phyloP scores from a whole-genome alignment of 2,329 filamentous ascomycete species.

The Aspergillus phoenicis region DNA sequence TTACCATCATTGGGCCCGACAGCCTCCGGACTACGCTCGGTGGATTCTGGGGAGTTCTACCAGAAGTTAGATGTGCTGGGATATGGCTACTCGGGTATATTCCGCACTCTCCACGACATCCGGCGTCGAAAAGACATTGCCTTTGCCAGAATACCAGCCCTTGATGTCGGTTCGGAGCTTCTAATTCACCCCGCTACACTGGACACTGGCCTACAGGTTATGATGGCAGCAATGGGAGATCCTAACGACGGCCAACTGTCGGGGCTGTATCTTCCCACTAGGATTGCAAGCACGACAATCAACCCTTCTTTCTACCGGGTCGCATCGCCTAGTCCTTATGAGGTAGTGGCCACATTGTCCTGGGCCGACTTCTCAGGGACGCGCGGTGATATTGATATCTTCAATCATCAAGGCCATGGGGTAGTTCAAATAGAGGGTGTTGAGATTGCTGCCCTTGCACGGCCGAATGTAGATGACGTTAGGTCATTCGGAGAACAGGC shows the following conservation, averaged over 20 bases:
- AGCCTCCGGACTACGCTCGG: neutral
- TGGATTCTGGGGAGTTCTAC: conserved; percentile 9
- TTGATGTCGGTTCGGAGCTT: neutral
- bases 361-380: neutral
- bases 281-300: conserved; percentile 14
- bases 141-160: neutral
- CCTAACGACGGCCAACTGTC: conserved; percentile 20
- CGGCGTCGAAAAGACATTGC: conserved; percentile 1
- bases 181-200: conserved; percentile 22
- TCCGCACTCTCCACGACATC: conserved; percentile 2
- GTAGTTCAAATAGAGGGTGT: conserved; percentile 11
- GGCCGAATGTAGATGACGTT: neutral
- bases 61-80: neutral
- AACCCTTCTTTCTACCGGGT: neutral
- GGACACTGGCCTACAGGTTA: conserved; percentile 30
- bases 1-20: neutral
- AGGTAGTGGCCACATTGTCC: neutral
- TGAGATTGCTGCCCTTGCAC: neutral
- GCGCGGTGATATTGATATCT: conserved; percentile 11
- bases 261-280: conserved; percentile 16
- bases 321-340: neutral
- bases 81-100: neutral
- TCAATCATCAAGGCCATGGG: neutral
- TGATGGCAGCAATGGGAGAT: conserved; percentile 24
- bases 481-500: neutral